These are phyloP conservation scores for Ganoderma lingzhi DNA, from an alignment of 1,284 basidiomycete genomes.

Conservation along the genomic window DNA sequence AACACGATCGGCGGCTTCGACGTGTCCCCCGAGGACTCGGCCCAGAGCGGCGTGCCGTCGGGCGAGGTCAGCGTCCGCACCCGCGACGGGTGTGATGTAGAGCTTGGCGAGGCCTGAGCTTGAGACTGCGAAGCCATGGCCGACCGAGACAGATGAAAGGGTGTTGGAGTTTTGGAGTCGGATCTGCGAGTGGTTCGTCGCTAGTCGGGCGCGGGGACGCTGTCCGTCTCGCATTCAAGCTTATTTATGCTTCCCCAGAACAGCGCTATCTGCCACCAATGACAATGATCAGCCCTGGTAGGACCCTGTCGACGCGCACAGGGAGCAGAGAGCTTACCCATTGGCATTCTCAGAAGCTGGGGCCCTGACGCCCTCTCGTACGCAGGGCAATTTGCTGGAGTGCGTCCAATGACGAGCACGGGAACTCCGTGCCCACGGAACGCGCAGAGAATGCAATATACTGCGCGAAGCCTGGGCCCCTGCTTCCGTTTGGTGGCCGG, in stretches of 20 bases:
- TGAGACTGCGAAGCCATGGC: background rate
- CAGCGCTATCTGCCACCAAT: constrained; percentile 6
- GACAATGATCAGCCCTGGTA: background rate
- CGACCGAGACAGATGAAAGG: background rate
- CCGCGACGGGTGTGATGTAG: constrained; percentile 10
- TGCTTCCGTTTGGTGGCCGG: constrained; percentile 1
- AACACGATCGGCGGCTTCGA: constrained; percentile 50
- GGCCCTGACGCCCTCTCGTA: constrained; percentile 1
- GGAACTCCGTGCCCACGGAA: constrained; percentile 3
- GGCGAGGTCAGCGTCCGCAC: constrained; percentile 34
- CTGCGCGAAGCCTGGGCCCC: background rate
- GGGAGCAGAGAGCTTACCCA: background rate
- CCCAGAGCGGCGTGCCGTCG: constrained; percentile 42
- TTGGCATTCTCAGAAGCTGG: background rate
- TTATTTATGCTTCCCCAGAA: constrained; percentile 15
- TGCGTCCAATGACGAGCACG: background rate
- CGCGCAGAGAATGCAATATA: constrained; percentile 6
- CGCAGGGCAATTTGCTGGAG: background rate
- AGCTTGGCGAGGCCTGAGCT: background rate
- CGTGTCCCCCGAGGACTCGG: constrained; percentile 47
- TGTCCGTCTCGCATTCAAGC: constrained; percentile 14
- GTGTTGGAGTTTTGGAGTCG: background rate
- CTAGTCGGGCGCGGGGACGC: background rate
- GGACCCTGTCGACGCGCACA: background rate
- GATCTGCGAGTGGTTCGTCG: background rate